phyloP scores from a whole-genome alignment of 495 filamentous ascomycete species.

The Aspergillus steynii region DNA sequence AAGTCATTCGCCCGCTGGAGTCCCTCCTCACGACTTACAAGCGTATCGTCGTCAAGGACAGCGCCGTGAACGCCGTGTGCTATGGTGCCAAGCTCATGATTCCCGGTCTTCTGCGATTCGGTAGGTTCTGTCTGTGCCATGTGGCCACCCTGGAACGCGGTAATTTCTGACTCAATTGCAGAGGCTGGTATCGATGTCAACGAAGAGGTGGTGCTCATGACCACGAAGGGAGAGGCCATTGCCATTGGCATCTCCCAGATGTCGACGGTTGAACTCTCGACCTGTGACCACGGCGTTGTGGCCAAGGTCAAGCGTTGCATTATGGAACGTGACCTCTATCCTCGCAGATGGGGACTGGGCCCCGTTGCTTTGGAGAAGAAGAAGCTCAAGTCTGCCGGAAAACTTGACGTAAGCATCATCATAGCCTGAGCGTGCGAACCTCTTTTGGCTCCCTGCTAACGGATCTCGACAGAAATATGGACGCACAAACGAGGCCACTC shows the following conservation, averaged over 20 bases:
- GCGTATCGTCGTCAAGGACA: slow-evolving; percentile 96
- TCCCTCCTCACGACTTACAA: slow-evolving; percentile 89
- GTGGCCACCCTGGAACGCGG: neutral
- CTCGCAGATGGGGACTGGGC: slow-evolving; percentile 90
- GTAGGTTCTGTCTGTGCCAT: slow-evolving; percentile 37
- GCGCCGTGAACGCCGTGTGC: slow-evolving; percentile 91
- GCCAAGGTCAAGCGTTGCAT: slow-evolving; percentile 98
- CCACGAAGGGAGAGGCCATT: slow-evolving; percentile 97
- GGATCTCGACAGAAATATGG: slow-evolving; percentile 71
- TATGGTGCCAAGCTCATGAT: slow-evolving; percentile 99
- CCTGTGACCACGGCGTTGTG: slow-evolving; percentile 93
- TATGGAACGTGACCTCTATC: slow-evolving; percentile 98
- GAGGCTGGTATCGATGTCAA: slow-evolving; percentile 84
- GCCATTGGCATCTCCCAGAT: slow-evolving; percentile 94
- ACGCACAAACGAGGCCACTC: slow-evolving; percentile 85
- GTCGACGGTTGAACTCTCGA: slow-evolving; percentile 87
- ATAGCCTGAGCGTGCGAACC: neutral
- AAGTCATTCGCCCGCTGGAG: slow-evolving; percentile 87
- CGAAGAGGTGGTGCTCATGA: slow-evolving; percentile 95
- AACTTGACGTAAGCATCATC: slow-evolving; percentile 71
- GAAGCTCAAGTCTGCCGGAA: slow-evolving; percentile 97
- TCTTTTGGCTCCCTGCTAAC: slow-evolving; percentile 11
- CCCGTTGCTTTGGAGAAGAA: slow-evolving; percentile 93
- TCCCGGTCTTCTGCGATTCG: slow-evolving; percentile 87
- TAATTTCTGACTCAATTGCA: slow-evolving; percentile 37